Base-by-base conservation (phyloP, 257 asterid species). In the Echium plantagineum region DNA sequence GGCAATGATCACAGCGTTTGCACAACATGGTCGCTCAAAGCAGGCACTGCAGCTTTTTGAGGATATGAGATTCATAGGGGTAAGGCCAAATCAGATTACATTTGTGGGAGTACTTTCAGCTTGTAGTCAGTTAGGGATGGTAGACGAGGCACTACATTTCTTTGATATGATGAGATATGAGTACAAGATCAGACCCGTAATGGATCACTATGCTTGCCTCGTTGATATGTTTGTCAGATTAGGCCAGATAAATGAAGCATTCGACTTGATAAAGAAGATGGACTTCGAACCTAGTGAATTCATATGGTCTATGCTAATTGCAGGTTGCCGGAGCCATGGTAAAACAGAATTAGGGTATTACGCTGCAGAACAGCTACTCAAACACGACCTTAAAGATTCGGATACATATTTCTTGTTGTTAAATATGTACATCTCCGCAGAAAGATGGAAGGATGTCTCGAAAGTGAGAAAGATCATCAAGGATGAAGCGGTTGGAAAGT, bases 61-160 rank as follows among this genome's bases (percentile, higher is more conserved):
- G 58, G 96, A 91, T 63, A 91, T 91, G 98, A 85, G 81, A 71
- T 78, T 78, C 24, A 82, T 78, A 6, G 96, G 96, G 52, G 83
- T 82, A 53, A 76, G 77, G 71, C 98, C 98, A 9, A 91, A 91
- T 85, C 76, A 73, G 80, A 72, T 88, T 26, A 91, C 96, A 21
- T 91, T 91, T 52, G 86, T 85, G 4, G 94, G 83, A 0, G 89
- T 91, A 64, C 85, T 91, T 31, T 87, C 95, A 6, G 98, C 96
- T 20, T 90, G 95, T 69, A 90, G 96, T 63, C 96, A 82, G 54
- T 89, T 94, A 16, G 96, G 98, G 63, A 69, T 79, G 80, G 89
- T 85, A 2, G 89, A 90, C 18, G 78, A 66, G 64, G 98, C 85
- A 12, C 73, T 82, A 56, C 63, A 78, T 21, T 90, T 81, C 66